Percentiles rank a stretch among this genome's conserved stretches.
Conservation (phyloP, 2,329 filamentous ascomycete genomes). For the Fusarium aywerte region DNA sequence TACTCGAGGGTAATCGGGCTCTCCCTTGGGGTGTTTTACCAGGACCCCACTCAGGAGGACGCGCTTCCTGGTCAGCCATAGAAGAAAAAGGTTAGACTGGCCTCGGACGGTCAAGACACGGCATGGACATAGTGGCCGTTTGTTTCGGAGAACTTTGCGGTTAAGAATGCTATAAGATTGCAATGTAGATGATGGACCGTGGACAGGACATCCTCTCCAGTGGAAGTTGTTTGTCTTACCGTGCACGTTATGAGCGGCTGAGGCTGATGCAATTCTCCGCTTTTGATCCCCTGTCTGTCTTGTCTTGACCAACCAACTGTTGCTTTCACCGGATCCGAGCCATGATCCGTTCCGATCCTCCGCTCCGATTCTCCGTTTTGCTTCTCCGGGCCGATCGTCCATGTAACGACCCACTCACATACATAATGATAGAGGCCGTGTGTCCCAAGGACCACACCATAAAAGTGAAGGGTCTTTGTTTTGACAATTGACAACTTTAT, state of each 20-base stretch:
- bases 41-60: slow-evolving; percentile 7
- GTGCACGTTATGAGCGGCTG: no score
- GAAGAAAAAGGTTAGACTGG: no score
- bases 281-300: slow-evolving; percentile 5
- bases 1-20: slow-evolving; percentile 15
- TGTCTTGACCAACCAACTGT: no score
- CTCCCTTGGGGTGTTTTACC: slow-evolving; percentile 13
- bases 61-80: slow-evolving; percentile 9
- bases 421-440: no score
- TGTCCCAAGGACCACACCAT: neutral
- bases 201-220: no score
- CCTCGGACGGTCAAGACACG: no score
- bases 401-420: neutral
- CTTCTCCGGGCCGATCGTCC: slow-evolving; percentile 10
- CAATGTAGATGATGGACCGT: no score
- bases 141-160: no score
- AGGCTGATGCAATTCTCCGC: no score
- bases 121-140: no score
- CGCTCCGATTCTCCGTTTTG: slow-evolving; percentile 22
- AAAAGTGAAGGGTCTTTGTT: neutral
- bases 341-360: slow-evolving; percentile 8
- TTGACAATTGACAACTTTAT: neutral
- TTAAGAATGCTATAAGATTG: no score
- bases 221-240: no score
- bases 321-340: slow-evolving; percentile 17